Evolutionary conservation across 108 stramenopile genomes (phyloP).

Genomic region (Halocafeteria seosinensis): DNA sequence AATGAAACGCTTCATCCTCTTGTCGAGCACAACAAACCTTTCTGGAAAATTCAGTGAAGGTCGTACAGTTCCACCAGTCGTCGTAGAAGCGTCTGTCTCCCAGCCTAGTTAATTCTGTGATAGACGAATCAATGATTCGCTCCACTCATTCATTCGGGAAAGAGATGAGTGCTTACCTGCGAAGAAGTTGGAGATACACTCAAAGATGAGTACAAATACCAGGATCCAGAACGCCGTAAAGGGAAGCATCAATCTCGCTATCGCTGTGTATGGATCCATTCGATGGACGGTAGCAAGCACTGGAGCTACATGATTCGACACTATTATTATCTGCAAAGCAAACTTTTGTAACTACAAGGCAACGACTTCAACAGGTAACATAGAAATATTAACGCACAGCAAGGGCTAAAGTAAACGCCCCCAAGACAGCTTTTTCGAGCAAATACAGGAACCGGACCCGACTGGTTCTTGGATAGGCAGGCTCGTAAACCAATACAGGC

Average conservation of each 20-base stretch:
- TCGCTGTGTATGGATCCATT: background rate
- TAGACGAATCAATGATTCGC: too few species aligned
- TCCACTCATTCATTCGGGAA: too few species aligned
- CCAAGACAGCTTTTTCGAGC: background rate
- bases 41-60: background rate
- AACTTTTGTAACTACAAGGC: background rate
- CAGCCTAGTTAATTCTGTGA: background rate
- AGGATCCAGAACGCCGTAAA: background rate
- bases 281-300: background rate
- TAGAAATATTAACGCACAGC: background rate
- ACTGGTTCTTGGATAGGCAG: background rate
- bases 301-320: background rate
- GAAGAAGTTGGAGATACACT: background rate
- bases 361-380: background rate
- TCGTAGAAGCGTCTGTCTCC: background rate
- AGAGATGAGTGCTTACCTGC: too few species aligned
- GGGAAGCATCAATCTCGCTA: background rate
- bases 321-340: background rate
- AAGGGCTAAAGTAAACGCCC: background rate
- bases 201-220: slow-evolving; percentile 1
- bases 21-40: too few species aligned
- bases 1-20: too few species aligned
- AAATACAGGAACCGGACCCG: background rate
- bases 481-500: background rate
- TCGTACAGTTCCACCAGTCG: slow-evolving; percentile 1